Evolutionary conservation across 208 protist species (phyloP).

Genomic region (Endotrypanum monterogeii): DNA sequence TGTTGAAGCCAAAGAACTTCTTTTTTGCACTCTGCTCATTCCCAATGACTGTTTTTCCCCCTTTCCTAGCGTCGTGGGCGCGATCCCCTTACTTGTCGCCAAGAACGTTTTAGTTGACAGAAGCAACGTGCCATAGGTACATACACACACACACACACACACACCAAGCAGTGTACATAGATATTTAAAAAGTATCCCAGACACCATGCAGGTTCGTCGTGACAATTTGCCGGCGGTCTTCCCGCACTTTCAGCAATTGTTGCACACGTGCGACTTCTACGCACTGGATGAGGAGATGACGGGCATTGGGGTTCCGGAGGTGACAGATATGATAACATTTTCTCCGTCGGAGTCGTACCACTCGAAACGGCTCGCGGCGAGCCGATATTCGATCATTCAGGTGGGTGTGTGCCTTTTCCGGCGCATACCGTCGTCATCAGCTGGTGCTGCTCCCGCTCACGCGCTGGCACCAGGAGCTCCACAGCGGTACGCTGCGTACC

Average conservation of each 20-base stretch:
- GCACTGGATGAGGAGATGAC: conserved; percentile 91
- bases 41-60: neutral
- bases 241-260: conserved; percentile 63
- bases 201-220: conserved; percentile 71
- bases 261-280: conserved; percentile 79
- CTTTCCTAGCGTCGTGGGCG: neutral
- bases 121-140: neutral
- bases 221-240: conserved; percentile 69
- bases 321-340: conserved; percentile 64
- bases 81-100: neutral
- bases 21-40: neutral
- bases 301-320: conserved; percentile 62
- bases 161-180: neutral
- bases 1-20: neutral
- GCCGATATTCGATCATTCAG: conserved; percentile 81
- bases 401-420: conserved; percentile 85
- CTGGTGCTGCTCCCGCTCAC: neutral
- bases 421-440: conserved; percentile 19
- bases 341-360: conserved; percentile 60
- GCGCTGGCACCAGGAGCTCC: neutral
- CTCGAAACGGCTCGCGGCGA: conserved; percentile 64
- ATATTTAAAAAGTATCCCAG: neutral
- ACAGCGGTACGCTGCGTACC: conserved; percentile 43
- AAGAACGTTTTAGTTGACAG: neutral
- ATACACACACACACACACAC: neutral